Evolutionary conservation across 2,329 filamentous ascomycete genomes (phyloP), one percentile per base, ranked within the genome.

Genomic region (Chaetomium olivaceum): DNA sequence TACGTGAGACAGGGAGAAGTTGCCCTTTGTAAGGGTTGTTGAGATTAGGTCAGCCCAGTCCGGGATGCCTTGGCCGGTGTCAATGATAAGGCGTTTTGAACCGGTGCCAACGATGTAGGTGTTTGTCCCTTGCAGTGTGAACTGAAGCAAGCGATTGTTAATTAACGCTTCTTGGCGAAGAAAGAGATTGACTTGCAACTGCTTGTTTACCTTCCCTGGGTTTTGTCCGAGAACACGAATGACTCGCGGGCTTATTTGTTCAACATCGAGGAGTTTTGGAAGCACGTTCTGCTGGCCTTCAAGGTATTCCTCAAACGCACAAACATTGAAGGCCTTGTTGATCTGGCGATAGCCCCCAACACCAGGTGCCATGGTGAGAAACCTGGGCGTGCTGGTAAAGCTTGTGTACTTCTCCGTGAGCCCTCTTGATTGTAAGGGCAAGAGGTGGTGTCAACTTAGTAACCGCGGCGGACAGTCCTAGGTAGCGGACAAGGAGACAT

Each of bases 41-140:
- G 67, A 52, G 16, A 84, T 71, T 6, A 79, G 56, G 0, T 75
- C 73, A 0, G 74, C 73, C 90, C 90, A 93, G 36, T 80, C 77
- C 2, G 85, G 82, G 61, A 80, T 82, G 50, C 90, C 91, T 74
- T 91, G 85, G 43, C 87, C 90, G 0, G 90, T 92, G 75, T 93
- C 91, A 71, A 93, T 85, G 14, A 93, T 80, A 59, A 93, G 77
- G 1, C 91, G 83, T 12, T 79, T 75, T 1, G 77, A 71, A 3
- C 90, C 90, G 5, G 82, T 85, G 33, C 91, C 91, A 64, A 93
- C 75, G 46, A 93, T 82, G 74, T 93, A 93, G 21, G 91, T 93
- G 75, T 93, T 93, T 67, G 91, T 92, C 63, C 89, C 84, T 80
- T 82, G 79, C n/a, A 81, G 72, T 21, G 80, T 77, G 65, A 80